Percentiles rank a stretch among this genome's conserved stretches.
Evolutionary conservation across 768 basidiomycete genomes (phyloP).

Genomic region (Coprinellus micaceus): DNA sequence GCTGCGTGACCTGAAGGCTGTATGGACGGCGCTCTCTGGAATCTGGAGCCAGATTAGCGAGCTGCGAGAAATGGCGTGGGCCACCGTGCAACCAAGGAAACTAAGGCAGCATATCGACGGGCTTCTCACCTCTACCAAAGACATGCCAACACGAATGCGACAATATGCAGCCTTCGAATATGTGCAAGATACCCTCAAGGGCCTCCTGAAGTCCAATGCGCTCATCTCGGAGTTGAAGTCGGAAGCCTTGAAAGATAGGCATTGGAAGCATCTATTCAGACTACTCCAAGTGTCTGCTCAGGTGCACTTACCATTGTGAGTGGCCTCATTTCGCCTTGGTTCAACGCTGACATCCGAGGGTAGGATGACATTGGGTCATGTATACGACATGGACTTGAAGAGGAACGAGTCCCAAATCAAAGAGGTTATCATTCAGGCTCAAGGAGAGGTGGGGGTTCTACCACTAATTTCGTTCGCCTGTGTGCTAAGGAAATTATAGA

Average conservation of each 20-base stretch:
- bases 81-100: conserved; percentile 91
- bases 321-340: conserved; percentile 2
- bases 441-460: conserved; percentile 72
- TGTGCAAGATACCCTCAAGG: conserved; percentile 86
- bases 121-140: conserved; percentile 90
- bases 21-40: conserved; percentile 97
- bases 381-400: conserved; percentile 95
- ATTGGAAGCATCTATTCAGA: conserved; percentile 98
- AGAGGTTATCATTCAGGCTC: conserved; percentile 94
- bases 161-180: conserved; percentile 99
- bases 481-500: conserved; percentile 44
- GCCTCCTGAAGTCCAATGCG: conserved; percentile 84
- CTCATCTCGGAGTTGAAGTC: conserved; percentile 94
- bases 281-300: conserved; percentile 69
- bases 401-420: conserved; percentile 88
- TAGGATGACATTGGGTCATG: conserved; percentile 93
- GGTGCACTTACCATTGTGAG: conserved; percentile 72
- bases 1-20: conserved; percentile 91
- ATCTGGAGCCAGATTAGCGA: conserved; percentile 94
- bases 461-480: conserved; percentile 11
- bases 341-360: conserved; percentile 7
- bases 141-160: conserved; percentile 98
- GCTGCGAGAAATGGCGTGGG: conserved; percentile 84
- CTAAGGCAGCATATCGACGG: conserved; percentile 90
- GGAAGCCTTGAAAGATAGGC: conserved; percentile 94